Base-by-base conservation (phyloP, 2,329 filamentous ascomycete species). In the Sarocladium brachiariae region DNA sequence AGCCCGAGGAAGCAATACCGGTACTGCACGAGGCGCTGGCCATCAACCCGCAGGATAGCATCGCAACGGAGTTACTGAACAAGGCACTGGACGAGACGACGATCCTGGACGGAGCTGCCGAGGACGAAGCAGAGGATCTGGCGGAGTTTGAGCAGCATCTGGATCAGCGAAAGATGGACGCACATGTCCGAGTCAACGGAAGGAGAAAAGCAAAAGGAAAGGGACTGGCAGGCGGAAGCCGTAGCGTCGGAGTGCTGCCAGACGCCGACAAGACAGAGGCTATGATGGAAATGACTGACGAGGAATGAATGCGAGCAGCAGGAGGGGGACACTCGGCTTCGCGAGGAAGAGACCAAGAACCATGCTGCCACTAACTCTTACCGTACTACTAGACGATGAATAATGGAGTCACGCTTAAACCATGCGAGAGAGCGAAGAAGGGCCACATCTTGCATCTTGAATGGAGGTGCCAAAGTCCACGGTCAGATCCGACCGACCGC, bases 11-110 rank as follows among this genome's bases (percentile, higher is more conserved):
- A 41, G 92, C 92, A 1, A 84, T 93, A 3, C 76, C 84, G 9
- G 83, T 89, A 2, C 72, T 97, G 23, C 93, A 97, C 58, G 88
- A 96, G 65, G 88, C 88, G 1, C 74, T 93, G 14, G 86, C 87
- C 0, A 82, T 92, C 19, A 78, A 80, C 30, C 86, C 88, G 0
- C 88, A 93, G 66, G 88, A 93, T 61, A 82, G 86, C 4, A 85
- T 91, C 56, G 87, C 88, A 2, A 90, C 86, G 0, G 88, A 93
- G 63, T 69, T 93, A 47, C 70, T 93, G 27, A 83, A 81, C 59
- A 85, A 84, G 62, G 86, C 87, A 3, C 70, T 89, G 1, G 78
- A 81, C 24, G 81, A 86, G 64, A 78, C 82, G 34, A 74, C 77
- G 2, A 59, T 70, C 14, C 56, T 70, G 19, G 72, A 71, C 43